Conservation (phyloP, 768 basidiomycete species). For the Termitomyces heimii region DNA sequence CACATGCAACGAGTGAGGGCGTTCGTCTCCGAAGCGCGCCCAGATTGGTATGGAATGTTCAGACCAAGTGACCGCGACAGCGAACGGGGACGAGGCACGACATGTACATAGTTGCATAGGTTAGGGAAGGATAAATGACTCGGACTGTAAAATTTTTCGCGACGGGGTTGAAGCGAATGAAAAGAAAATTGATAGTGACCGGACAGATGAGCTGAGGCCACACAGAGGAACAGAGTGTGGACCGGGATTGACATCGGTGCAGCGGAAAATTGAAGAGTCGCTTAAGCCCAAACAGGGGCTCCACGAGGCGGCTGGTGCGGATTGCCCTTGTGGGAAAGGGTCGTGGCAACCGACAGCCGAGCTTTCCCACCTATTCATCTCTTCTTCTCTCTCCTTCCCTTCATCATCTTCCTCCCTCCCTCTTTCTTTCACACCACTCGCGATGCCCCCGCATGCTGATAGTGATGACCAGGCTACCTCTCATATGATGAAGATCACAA, state of each 20-base stretch:
- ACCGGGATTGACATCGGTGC: constrained; percentile 11
- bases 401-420: constrained; percentile 11
- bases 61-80: neutral
- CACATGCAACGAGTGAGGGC: neutral
- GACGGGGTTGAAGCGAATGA: neutral
- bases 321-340: constrained; percentile 34
- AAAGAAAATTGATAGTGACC: neutral
- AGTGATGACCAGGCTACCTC: constrained; percentile 56
- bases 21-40: neutral
- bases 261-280: constrained; percentile 6
- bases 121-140: neutral
- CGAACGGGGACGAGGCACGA: neutral
- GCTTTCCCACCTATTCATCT: constrained; percentile 30
- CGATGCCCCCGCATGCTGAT: constrained; percentile 35
- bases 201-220: neutral
- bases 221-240: neutral
- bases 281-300: constrained; percentile 15
- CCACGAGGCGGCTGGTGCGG: constrained; percentile 11
- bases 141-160: neutral
- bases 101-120: neutral
- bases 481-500: constrained; percentile 99
- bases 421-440: constrained; percentile 18
- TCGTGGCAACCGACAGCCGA: constrained; percentile 36
- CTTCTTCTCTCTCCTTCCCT: constrained; percentile 19
- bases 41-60: neutral